Evolutionary conservation across 2,329 filamentous ascomycete genomes (phyloP), one percentile per base, ranked within the genome.

Genomic region (Purpureocillium lavendulum): DNA sequence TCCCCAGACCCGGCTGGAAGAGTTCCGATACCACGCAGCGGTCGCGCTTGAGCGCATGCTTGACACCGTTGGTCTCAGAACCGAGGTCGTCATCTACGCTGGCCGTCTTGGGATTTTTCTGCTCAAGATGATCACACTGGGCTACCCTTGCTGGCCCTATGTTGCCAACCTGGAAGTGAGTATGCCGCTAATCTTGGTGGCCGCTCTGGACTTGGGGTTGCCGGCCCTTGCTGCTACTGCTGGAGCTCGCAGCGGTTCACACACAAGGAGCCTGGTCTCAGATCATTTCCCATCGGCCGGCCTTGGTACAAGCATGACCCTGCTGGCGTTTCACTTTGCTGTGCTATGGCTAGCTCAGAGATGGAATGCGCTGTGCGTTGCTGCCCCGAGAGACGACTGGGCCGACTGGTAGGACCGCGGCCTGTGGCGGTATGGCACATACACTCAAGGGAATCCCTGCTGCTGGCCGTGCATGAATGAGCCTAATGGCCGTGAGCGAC

Each of bases 61-160:
- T 36, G 39, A 41, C 4, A 35, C 43, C 3, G 13, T 60, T 52
- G 44, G 50, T 49, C 35, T 45, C 47, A 46, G 53, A 50, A 32
- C 62, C 55, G 51, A 45, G 47, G 36, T 55, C 7, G 28, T 61
- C 7, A 45, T 52, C 52, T 59, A 57, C 57, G 60, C 36, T 39
- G 64, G 5, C 15, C 80, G 81, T 35, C 60, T 86, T 3, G 50
- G 59, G 1, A 49, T 89, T 1, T 89, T 94, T 50, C 56, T 82
- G 6, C 48, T 73, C 36, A 95, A 94, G 58, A 62, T 88, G 8
- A 62, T 72, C 11, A 77, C 77, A 0, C 61, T 92, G 9, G 70
- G 74, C 3, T 69, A 73, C 35, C 75, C 82, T 1, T 95, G 88
- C 57, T 78, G 77, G 56, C 87, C 87, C 0, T 80, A 80, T 41